Percentiles rank a stretch among this genome's conserved stretches.
These are phyloP conservation scores for Vitis rupestris DNA, from an alignment of 164 flowering plant species.

Conservation along the genomic window DNA sequence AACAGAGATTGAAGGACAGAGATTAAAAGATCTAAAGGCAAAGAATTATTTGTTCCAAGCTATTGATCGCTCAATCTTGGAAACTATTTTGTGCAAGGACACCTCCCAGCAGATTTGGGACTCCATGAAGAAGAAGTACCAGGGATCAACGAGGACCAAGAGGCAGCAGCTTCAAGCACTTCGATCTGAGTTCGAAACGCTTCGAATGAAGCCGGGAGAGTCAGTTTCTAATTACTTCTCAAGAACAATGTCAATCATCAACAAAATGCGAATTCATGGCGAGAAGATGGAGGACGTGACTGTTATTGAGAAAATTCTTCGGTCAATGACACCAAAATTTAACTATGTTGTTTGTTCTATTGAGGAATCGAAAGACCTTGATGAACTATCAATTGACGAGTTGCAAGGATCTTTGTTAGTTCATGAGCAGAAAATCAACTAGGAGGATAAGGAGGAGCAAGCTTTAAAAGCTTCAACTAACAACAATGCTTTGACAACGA, in stretches of 20 bases:
- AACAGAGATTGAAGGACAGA: background rate
- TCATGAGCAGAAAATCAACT: constrained; percentile 22
- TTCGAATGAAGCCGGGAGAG: constrained; percentile 19
- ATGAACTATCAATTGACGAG: constrained; percentile 16
- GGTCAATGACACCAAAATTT: constrained; percentile 17
- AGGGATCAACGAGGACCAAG: constrained; percentile 17
- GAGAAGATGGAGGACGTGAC: constrained; percentile 17
- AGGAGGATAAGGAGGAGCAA: constrained; percentile 10
- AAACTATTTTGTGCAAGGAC: constrained; percentile 23
- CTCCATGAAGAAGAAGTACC: constrained; percentile 18
- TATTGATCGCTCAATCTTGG: constrained; percentile 16
- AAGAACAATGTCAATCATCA: constrained; percentile 14
- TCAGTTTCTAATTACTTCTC: constrained; percentile 9
- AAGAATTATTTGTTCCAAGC: constrained; percentile 16
- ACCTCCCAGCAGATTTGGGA: constrained; percentile 23
- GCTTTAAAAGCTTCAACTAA: constrained; percentile 22
- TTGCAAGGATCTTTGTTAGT: constrained; percentile 23
- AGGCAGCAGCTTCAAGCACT: constrained; percentile 19
- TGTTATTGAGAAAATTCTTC: constrained; percentile 21
- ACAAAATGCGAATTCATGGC: constrained; percentile 17
- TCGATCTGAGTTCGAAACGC: constrained; percentile 6
- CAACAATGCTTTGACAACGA: too few species aligned
- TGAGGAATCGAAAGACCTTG: constrained; percentile 19
- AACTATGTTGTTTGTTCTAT: constrained; percentile 24
- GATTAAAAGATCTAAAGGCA: constrained; percentile 10